Conservation (phyloP, 306 rosid genomes). For the Casuarina cunninghamiana region DNA sequence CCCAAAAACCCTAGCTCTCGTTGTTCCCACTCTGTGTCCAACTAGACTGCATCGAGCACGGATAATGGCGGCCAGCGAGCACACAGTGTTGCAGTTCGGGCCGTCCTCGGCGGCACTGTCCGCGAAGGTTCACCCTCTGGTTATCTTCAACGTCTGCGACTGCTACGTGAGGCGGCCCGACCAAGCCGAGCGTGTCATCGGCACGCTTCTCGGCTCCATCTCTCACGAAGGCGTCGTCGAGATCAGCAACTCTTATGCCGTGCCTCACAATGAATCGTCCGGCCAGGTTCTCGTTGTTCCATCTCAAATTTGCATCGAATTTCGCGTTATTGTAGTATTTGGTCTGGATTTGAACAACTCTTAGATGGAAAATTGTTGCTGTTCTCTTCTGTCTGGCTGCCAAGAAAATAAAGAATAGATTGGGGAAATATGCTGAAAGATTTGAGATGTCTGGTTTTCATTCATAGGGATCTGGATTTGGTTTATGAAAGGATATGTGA, state of each 20-base stretch:
- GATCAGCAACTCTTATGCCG: conserved; percentile 86
- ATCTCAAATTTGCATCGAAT: not conserved
- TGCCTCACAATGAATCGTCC: conserved; percentile 79
- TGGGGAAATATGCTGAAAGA: not conserved
- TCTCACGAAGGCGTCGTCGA: conserved; percentile 81
- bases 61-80: conserved; percentile 71
- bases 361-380: not conserved
- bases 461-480: not conserved
- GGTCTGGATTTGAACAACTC: not conserved
- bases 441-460: not conserved
- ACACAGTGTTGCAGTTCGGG: conserved; percentile 66
- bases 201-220: conserved; percentile 85
- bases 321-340: not conserved
- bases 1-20: conserved; percentile 35
- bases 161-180: conserved; percentile 89
- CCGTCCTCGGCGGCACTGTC: conserved; percentile 56
- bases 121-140: conserved; percentile 82
- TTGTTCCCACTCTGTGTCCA: conserved; percentile 7
- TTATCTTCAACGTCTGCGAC: conserved; percentile 83
- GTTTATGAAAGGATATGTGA: not conserved
- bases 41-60: conserved; percentile 36
- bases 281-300: conserved; percentile 58
- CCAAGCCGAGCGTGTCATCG: conserved; percentile 90
- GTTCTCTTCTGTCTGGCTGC: not conserved
- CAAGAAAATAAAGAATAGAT: not conserved